A percentile compares a stretch with the other conserved stretches of the same genome.
Conservation (phyloP, 139 green algal genomes). For the Pseudopediastrum boryanum region DNA sequence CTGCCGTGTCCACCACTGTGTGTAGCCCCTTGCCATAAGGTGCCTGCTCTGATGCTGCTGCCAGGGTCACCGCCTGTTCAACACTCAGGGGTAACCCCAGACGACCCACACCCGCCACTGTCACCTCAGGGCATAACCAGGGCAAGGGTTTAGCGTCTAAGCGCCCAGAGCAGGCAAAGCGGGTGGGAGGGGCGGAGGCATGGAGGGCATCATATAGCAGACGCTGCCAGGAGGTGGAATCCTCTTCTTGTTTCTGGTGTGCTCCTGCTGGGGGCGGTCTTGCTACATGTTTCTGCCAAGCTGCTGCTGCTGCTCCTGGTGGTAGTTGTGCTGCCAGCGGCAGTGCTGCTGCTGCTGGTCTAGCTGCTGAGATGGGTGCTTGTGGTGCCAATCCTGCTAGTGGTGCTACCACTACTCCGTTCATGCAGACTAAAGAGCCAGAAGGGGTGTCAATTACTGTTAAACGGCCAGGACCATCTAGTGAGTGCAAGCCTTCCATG, state of each 20-base stretch:
- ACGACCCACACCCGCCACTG: background rate
- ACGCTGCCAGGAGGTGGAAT: no score
- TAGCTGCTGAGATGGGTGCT: background rate
- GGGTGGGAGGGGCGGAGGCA: background rate
- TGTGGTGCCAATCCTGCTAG: no score
- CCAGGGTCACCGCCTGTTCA: background rate
- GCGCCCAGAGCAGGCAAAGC: background rate
- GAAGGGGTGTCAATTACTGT: no score
- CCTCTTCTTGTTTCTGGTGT: no score
- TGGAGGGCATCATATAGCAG: background rate
- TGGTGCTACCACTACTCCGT: no score
- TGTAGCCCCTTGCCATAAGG: constrained; percentile 17
- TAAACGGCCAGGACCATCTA: no score
- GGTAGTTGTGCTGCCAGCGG: background rate
- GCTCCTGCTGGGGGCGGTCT: background rate
- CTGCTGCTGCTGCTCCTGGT: background rate
- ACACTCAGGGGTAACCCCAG: background rate
- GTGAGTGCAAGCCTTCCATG: no score
- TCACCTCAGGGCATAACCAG: no score
- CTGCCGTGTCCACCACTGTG: constrained; percentile 29
- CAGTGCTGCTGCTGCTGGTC: background rate
- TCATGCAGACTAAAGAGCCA: no score
- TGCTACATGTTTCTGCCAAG: background rate
- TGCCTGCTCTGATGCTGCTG: background rate
- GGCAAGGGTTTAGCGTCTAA: background rate